Base-by-base conservation (phyloP, 495 filamentous ascomycete species). In the Elaphomyces granulatus region DNA sequence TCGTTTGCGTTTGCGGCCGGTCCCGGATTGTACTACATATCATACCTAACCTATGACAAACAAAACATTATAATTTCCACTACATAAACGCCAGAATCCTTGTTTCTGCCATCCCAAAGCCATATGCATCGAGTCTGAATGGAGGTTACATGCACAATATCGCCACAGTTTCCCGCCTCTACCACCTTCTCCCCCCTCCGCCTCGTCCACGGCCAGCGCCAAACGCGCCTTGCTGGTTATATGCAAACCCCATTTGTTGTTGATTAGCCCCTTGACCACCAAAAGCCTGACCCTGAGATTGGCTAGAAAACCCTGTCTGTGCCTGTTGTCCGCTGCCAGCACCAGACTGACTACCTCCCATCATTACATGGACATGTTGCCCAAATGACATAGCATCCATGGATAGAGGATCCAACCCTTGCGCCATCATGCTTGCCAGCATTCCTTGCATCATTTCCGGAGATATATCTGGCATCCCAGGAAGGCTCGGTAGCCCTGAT, bases 391-490 rank as follows among this genome's bases (percentile, higher is more conserved):
- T 68, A 1, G 72, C 75, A 46, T 83, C 81, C 78, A 92, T 84
- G 52, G 83, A 73, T 15, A 69, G 72, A 8, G 80, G 79, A 57
- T 94, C 84, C 54, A 90, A 71, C n/a, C 87, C 85, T 21, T 72
- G 70, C 14, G 76, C 69, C 67, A 85, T 85, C 79, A 92, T 86
- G 47, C 76, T 69, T 45, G 77, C 67, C 64, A 88, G 74, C 79
- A 87, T 85, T 16, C 72, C 70, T 56, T 84, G 79, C 79, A 88
- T 84, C 61, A 67, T 66, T 19, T 84, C 81, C 0, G 73, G 72
- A 47, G 79, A 68, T 50, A 87, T 77, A 28, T 73, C 79, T 46
- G 57, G 79, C 74, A 87, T 80, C 7, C 77, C 78, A 4, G 75
- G 67, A 70, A 82, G 77, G 6, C 64, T 63, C 14, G 78, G 61